phyloP scores from a whole-genome alignment of 75 land plant species.

The Cryptomeria japonica region DNA sequence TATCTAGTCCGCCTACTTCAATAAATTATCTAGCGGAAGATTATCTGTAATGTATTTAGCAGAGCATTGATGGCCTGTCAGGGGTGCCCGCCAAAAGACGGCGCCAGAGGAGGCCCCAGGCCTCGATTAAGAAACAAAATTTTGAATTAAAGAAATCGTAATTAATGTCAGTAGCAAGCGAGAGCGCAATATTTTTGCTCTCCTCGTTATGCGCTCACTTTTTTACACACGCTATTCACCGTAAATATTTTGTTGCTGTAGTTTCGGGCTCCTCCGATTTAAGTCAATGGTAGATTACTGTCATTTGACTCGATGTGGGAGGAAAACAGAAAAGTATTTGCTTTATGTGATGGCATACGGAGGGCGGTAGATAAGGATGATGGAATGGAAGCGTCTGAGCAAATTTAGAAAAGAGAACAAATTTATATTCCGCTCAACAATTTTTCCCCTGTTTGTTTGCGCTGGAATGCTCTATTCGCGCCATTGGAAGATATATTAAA shows the following conservation, averaged over 20 bases:
- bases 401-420: background rate
- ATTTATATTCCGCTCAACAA: background rate
- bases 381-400: background rate
- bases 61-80: background rate
- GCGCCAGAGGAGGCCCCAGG: background rate
- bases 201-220: background rate
- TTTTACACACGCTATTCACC: background rate
- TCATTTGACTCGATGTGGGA: background rate
- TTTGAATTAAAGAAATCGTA: background rate
- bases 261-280: background rate
- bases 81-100: slow-evolving; percentile 5
- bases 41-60: background rate
- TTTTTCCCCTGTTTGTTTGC: background rate
- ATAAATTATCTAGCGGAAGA: background rate
- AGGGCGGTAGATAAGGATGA: background rate
- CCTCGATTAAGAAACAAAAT: background rate
- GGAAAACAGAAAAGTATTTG: background rate
- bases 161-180: background rate
- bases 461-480: background rate
- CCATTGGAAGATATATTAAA: background rate
- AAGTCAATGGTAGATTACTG: slow-evolving; percentile 5
- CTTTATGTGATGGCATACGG: background rate
- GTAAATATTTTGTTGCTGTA: background rate
- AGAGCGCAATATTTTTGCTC: background rate
- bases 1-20: too few relatives aligned